Conservation (phyloP, 2,329 filamentous ascomycete genomes). For the Parasarocladium wereldwijsianum region DNA sequence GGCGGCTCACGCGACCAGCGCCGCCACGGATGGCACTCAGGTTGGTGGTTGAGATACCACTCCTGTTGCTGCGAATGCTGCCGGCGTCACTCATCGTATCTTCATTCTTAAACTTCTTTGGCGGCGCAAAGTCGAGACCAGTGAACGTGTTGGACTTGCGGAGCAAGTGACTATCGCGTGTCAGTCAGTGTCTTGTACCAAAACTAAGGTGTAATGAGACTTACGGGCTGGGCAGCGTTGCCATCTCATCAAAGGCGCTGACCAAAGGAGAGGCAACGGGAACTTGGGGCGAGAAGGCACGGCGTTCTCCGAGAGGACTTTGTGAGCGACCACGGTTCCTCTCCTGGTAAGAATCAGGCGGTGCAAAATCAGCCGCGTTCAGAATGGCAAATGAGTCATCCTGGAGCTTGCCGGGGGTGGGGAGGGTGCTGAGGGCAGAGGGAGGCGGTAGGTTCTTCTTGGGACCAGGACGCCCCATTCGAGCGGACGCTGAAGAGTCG, state of each 20-base stretch:
- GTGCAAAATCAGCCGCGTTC: constrained; percentile 70
- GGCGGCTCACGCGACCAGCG: constrained; percentile 72
- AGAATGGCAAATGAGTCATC: constrained; percentile 65
- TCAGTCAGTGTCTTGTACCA: no score
- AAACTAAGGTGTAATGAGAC: no score
- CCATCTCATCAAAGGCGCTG: constrained; percentile 75
- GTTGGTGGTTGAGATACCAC: constrained; percentile 61
- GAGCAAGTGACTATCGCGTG: constrained; percentile 48
- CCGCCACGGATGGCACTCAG: constrained; percentile 61
- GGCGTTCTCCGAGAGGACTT: constrained; percentile 47
- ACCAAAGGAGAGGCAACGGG: constrained; percentile 64
- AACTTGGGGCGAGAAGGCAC: constrained; percentile 61
- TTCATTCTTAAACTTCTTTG: constrained; percentile 53
- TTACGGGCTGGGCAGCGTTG: constrained; percentile 80
- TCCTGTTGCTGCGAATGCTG: constrained; percentile 48
- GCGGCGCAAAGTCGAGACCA: constrained; percentile 65
- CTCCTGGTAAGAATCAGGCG: constrained; percentile 52
- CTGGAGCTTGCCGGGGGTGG: constrained; percentile 70
- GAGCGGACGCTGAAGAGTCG: constrained; percentile 47
- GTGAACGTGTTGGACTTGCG: constrained; percentile 71
- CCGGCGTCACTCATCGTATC: constrained; percentile 50
- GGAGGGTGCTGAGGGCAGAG: constrained; percentile 56
- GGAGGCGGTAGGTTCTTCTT: constrained; percentile 53
- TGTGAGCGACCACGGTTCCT: constrained; percentile 54
- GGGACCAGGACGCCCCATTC: constrained; percentile 24